Percentiles rank a stretch among this genome's conserved stretches.
These are phyloP conservation scores for Marasmius oreades DNA, from an alignment of 1,284 basidiomycete species.

Conservation along the genomic window DNA sequence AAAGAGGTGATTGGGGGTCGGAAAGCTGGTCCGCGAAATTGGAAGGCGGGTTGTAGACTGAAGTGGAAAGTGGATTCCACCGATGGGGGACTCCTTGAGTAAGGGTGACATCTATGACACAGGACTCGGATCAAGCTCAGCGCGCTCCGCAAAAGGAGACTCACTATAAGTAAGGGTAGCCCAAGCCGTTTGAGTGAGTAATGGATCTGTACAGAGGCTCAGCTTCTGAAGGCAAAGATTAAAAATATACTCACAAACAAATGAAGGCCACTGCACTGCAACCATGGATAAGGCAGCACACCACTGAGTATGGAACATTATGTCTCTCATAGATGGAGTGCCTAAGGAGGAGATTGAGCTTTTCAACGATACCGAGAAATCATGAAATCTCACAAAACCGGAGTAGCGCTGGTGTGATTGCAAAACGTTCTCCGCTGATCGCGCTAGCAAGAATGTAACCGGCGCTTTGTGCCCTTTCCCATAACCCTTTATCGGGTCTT, in stretches of 20 bases:
- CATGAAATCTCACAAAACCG: constrained; percentile 65
- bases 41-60: constrained; percentile 60
- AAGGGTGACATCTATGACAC: constrained; percentile 67
- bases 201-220: constrained; percentile 57
- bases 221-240: constrained; percentile 7
- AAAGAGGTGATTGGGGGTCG: constrained; percentile 73
- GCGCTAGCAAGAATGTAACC: constrained; percentile 91
- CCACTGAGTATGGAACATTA: constrained; percentile 93
- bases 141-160: constrained; percentile 26
- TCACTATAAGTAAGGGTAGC: constrained; percentile 82
- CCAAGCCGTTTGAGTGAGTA: constrained; percentile 86
- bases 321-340: constrained; percentile 90
- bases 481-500: constrained; percentile 53
- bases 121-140: constrained; percentile 1
- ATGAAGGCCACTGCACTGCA: constrained; percentile 91
- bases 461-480: constrained; percentile 70
- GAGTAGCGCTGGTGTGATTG: constrained; percentile 81
- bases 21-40: constrained; percentile 69
- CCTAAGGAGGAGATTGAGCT: constrained; percentile 41
- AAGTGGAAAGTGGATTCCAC: constrained; percentile 63
- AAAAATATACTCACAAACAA: constrained; percentile 65
- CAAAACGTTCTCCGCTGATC: constrained; percentile 86
- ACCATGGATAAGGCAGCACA: constrained; percentile 86
- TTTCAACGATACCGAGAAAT: constrained; percentile 17
- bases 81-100: constrained; percentile 42